Evolutionary conservation across 305 asterid genomes (phyloP).

Genomic region (Nicotiana rustica): DNA sequence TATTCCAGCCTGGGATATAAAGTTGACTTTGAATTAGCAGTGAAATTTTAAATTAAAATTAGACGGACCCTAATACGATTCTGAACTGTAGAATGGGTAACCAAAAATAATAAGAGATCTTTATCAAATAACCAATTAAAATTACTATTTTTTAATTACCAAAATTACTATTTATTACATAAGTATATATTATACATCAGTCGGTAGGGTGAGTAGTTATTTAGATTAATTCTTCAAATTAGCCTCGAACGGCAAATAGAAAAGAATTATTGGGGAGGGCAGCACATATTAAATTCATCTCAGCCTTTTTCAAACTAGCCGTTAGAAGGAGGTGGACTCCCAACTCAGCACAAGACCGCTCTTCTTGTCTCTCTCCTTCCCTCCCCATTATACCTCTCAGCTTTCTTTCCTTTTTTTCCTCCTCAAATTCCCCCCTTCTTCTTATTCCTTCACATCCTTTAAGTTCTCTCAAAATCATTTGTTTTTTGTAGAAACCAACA

Average conservation of each 20-base stretch:
- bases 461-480: slow-evolving; percentile 30
- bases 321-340: slow-evolving; percentile 45
- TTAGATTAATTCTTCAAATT: no score
- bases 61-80: no score
- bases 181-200: no score
- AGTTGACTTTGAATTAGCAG: no score
- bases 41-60: no score
- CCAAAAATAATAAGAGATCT: no score
- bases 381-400: not conserved
- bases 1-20: no score
- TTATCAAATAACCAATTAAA: no score
- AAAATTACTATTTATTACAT: no score
- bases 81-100: no score
- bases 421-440: slow-evolving; percentile 20
- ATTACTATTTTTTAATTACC: no score
- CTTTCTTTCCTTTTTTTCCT: not conserved
- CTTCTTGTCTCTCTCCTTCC: slow-evolving; percentile 19
- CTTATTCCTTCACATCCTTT: slow-evolving; percentile 29
- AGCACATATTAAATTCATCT: slow-evolving; percentile 15
- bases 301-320: slow-evolving; percentile 67
- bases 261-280: not conserved
- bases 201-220: no score
- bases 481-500: not conserved
- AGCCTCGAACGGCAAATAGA: not conserved
- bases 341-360: slow-evolving; percentile 39